These are phyloP conservation scores for Byssochlamys sp. DNA, from an alignment of 2,329 filamentous ascomycete genomes.

Conservation along the genomic window DNA sequence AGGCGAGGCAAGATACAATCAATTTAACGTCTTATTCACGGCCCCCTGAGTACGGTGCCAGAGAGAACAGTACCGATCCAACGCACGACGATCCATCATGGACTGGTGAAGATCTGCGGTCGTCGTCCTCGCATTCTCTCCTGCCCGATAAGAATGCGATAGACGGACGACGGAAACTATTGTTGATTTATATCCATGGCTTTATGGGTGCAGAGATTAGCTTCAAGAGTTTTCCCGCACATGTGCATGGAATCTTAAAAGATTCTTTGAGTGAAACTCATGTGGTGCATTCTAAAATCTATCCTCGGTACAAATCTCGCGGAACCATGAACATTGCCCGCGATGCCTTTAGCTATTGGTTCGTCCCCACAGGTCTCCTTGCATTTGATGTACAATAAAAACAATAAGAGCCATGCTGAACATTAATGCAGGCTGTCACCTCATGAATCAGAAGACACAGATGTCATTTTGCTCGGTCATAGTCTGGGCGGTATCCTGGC, in stretches of 20 bases:
- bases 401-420: not conserved
- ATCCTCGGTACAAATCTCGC: conserved; percentile 33
- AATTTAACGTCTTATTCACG: not conserved
- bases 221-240: conserved; percentile 77
- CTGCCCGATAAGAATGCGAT: not conserved
- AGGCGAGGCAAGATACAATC: not conserved
- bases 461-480: conserved; percentile 75
- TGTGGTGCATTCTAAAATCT: conserved; percentile 69
- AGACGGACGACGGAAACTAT: conserved; percentile 42
- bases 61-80: conserved; percentile 10
- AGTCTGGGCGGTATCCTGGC: conserved; percentile 81
- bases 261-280: conserved; percentile 61
- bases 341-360: conserved; percentile 75
- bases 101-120: not conserved
- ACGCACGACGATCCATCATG: conserved; percentile 6
- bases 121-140: conserved; percentile 2
- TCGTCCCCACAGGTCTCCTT: conserved; percentile 11
- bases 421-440: conserved; percentile 52
- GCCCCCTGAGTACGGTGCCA: conserved; percentile 1
- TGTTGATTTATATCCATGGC: conserved; percentile 79
- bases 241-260: conserved; percentile 67
- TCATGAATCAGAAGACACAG: conserved; percentile 63
- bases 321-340: conserved; percentile 53
- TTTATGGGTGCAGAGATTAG: conserved; percentile 83
- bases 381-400: not conserved